Conservation (phyloP, 2,329 filamentous ascomycete species). For the Colletotrichum lupini region DNA sequence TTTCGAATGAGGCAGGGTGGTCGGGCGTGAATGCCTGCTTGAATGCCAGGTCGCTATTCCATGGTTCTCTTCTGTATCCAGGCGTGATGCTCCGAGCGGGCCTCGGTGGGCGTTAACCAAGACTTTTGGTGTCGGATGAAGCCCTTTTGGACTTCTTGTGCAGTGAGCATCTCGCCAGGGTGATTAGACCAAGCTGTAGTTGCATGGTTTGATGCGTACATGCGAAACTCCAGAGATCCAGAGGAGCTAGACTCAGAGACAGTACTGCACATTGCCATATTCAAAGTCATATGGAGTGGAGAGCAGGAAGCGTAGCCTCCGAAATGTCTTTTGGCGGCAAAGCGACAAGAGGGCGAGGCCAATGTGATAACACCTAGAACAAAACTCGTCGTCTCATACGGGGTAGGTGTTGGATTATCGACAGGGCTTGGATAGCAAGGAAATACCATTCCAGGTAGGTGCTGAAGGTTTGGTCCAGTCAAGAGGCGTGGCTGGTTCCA, state of each 20-base stretch:
- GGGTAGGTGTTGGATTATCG: not conserved
- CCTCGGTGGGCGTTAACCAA: constrained; percentile 29
- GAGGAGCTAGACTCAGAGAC: not conserved
- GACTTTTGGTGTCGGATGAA: constrained; percentile 13
- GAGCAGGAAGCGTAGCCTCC: not conserved
- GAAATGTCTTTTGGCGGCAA: not conserved
- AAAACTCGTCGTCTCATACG: not conserved
- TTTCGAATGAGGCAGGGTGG: constrained; percentile 1
- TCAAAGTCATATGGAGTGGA: not conserved
- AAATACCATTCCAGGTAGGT: not conserved
- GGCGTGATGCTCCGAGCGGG: constrained; percentile 3
- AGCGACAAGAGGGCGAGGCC: not conserved
- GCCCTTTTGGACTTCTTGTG: constrained; percentile 19
- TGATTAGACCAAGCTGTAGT: constrained; percentile 1
- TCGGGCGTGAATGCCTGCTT: not conserved
- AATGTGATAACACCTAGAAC: not conserved
- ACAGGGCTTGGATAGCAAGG: not conserved
- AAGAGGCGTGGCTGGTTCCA: not conserved
- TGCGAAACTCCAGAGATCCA: not conserved
- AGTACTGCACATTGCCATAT: constrained; percentile 1
- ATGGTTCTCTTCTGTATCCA: not conserved
- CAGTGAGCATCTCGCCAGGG: constrained; percentile 8
- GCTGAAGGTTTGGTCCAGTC: constrained; percentile 10
- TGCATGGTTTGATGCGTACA: constrained; percentile 3
- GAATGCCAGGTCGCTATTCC: not conserved